Evolutionary conservation across 1,284 basidiomycete species (phyloP).

Genomic region (Ustilago xerochloae): DNA sequence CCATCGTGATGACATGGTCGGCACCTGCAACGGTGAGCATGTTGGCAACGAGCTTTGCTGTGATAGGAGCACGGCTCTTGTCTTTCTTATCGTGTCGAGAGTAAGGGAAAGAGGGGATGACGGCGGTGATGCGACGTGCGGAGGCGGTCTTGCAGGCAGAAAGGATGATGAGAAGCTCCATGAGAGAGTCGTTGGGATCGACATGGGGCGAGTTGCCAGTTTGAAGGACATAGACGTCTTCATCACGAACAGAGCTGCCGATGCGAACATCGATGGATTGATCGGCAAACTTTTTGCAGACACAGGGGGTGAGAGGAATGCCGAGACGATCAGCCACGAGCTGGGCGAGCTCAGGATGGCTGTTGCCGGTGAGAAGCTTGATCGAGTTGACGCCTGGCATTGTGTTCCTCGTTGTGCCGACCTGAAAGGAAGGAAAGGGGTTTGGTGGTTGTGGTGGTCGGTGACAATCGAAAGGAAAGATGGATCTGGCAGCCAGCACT

Average conservation of each 20-base stretch:
- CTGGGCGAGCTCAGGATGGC: slow-evolving; percentile 95
- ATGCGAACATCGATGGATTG: slow-evolving; percentile 79
- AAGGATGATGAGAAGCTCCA: slow-evolving; percentile 84
- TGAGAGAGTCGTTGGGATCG: slow-evolving; percentile 66
- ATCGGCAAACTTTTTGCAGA: slow-evolving; percentile 89
- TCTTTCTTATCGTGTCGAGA: slow-evolving; percentile 98
- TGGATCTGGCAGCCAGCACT: too few relatives aligned
- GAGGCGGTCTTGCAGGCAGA: slow-evolving; percentile 97
- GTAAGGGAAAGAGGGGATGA: slow-evolving; percentile 98
- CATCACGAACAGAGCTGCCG: slow-evolving; percentile 91
- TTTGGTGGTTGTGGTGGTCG: slow-evolving; percentile 18
- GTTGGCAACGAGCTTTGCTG: slow-evolving; percentile 97
- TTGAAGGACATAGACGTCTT: slow-evolving; percentile 71
- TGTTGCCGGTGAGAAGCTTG: slow-evolving; percentile 93
- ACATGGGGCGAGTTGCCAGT: slow-evolving; percentile 62
- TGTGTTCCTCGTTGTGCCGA: slow-evolving; percentile 8
- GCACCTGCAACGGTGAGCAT: slow-evolving; percentile 96
- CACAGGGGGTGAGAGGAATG: slow-evolving; percentile 87
- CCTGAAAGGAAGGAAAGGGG: not conserved
- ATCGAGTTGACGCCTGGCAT: slow-evolving; percentile 74
- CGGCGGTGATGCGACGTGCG: slow-evolving; percentile 94
- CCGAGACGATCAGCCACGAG: slow-evolving; percentile 93
- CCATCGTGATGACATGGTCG: slow-evolving; percentile 99
- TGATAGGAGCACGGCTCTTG: slow-evolving; percentile 94
- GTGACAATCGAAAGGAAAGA: slow-evolving; percentile 20